A percentile compares a stretch with the other conserved stretches of the same genome.
These are phyloP conservation scores for Chlamydomonas sphaeroides DNA, from an alignment of 139 green algal genomes.

Conservation along the genomic window DNA sequence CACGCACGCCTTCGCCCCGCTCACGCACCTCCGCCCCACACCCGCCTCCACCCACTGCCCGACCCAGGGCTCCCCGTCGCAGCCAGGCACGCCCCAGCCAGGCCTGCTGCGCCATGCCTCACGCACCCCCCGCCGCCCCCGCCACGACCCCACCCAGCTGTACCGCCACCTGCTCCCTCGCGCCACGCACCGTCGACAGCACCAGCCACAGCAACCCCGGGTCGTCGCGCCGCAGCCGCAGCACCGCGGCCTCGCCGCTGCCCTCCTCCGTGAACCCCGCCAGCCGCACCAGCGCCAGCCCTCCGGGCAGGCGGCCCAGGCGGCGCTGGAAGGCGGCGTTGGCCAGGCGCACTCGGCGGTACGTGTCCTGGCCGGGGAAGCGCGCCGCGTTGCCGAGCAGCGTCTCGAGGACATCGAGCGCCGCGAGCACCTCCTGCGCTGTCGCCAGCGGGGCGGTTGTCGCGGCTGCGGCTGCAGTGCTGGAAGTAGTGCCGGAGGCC, in stretches of 20 bases:
- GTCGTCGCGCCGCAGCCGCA: slow-evolving; percentile 46
- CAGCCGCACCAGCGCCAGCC: slow-evolving; percentile 43
- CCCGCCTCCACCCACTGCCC: too few relatives aligned
- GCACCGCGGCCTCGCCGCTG: neutral
- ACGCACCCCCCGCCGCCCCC: too few relatives aligned
- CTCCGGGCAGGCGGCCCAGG: slow-evolving; percentile 39
- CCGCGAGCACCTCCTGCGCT: neutral
- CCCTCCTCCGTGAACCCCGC: slow-evolving; percentile 50
- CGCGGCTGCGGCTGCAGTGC: too few relatives aligned
- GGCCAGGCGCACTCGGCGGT: slow-evolving; percentile 28
- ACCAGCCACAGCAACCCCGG: slow-evolving; percentile 60
- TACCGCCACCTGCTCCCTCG: slow-evolving; percentile 5
- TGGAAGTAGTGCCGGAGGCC: neutral
- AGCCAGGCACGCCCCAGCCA: too few relatives aligned
- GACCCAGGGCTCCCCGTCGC: too few relatives aligned
- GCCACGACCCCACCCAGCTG: neutral
- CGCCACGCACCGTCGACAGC: slow-evolving; percentile 40
- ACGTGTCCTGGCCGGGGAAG: slow-evolving; percentile 34
- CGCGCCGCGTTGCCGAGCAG: slow-evolving; percentile 45
- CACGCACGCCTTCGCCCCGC: too few relatives aligned
- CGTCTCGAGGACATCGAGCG: slow-evolving; percentile 28
- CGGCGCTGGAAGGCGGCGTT: slow-evolving; percentile 44
- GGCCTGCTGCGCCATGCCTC: too few relatives aligned
- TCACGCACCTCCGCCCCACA: too few relatives aligned
- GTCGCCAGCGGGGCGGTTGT: neutral